Evolutionary conservation across 2,329 filamentous ascomycete genomes (phyloP), one percentile per base, ranked within the genome.

Genomic region (Bipolaris sorokiniana): DNA sequence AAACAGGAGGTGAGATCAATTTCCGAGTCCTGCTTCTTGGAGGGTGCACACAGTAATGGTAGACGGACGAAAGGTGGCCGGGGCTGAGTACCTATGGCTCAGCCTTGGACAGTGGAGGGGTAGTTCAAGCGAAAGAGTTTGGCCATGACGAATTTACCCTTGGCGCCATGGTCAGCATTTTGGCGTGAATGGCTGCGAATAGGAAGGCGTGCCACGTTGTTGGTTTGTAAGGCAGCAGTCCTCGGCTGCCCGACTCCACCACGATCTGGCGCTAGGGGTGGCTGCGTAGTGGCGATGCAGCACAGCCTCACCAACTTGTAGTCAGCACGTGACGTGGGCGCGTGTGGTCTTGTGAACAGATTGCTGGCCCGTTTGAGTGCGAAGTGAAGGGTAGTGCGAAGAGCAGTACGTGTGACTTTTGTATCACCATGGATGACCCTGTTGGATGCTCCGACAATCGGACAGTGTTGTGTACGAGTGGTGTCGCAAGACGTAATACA

Each of bases 61-160:
- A 33, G 22, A 38, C 48, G 23, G 16, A 46, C 34, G 15, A 15
- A 15, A 48, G 28, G 7, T 41, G 20, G 48, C 23, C 15, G 54
- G 53, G 54, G 54, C 54, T 53, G 49, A 56, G 49, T 53, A n/a
- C n/a, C n/a, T n/a, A 31, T 44, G 40, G 44, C 54, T 48, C 49
- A 42, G 54, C 49, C 23, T 22, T 56, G 11, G 41, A 13, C 13
- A 38, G 37, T 48, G 54, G 54, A 44, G 54, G 54, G 54, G 54
- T 48, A 42, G 18, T 3, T 23, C 38, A 33, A 48, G 31, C 26
- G 48, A 42, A 52, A 36, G 37, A 36, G 41, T 49, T 33, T 33
- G 38, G 16, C 41, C 52, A 55, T 52, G 48, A 56, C 54, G 54
- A 52, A 33, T 31, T n/a, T 15, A 23, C 13, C 13, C 54, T 56